Percentiles rank a stretch among this genome's conserved stretches.
phyloP scores from a whole-genome alignment of 2,329 filamentous ascomycete genomes.

The Penicillium brasilianum region DNA sequence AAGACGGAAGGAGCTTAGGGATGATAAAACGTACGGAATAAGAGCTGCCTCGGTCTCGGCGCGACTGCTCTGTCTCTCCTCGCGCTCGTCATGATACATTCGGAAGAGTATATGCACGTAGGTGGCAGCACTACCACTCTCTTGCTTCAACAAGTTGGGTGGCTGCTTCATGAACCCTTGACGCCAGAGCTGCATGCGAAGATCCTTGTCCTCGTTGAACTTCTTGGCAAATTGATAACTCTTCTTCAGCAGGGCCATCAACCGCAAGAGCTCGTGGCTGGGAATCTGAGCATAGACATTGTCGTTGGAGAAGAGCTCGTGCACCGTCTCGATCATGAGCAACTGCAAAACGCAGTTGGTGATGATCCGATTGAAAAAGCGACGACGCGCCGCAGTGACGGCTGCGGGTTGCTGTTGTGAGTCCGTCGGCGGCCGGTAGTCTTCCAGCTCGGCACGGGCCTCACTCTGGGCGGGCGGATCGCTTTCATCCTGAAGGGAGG shows the following conservation, averaged over 20 bases:
- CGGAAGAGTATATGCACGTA: slow-evolving; percentile 95
- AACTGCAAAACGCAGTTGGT: slow-evolving; percentile 96
- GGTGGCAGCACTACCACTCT: slow-evolving; percentile 87
- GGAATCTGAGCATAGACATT: slow-evolving; percentile 93
- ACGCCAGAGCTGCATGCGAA: slow-evolving; percentile 91
- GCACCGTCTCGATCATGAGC: slow-evolving; percentile 99
- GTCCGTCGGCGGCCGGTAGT: slow-evolving; percentile 78
- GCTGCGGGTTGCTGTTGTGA: slow-evolving; percentile 87
- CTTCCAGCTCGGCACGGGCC: slow-evolving; percentile 66
- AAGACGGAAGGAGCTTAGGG: not conserved
- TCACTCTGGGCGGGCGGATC: slow-evolving; percentile 44
- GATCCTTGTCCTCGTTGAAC: slow-evolving; percentile 97
- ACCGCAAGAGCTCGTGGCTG: slow-evolving; percentile 80
- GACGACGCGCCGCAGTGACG: slow-evolving; percentile 87
- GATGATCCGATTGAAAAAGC: slow-evolving; percentile 99
- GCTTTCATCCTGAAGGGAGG: slow-evolving; percentile 40
- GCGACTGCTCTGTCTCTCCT: slow-evolving; percentile 78
- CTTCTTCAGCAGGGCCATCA: slow-evolving; percentile 95
- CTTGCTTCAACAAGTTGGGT: slow-evolving; percentile 95
- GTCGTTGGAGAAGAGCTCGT: slow-evolving; percentile 97
- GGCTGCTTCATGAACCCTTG: slow-evolving; percentile 99
- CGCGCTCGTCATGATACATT: slow-evolving; percentile 91
- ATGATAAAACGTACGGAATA: slow-evolving; percentile 66
- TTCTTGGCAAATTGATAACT: slow-evolving; percentile 95
- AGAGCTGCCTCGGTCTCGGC: slow-evolving; percentile 87